These are phyloP conservation scores for Barbarea vulgaris DNA, from an alignment of 345 rosid species.

Conservation along the genomic window DNA sequence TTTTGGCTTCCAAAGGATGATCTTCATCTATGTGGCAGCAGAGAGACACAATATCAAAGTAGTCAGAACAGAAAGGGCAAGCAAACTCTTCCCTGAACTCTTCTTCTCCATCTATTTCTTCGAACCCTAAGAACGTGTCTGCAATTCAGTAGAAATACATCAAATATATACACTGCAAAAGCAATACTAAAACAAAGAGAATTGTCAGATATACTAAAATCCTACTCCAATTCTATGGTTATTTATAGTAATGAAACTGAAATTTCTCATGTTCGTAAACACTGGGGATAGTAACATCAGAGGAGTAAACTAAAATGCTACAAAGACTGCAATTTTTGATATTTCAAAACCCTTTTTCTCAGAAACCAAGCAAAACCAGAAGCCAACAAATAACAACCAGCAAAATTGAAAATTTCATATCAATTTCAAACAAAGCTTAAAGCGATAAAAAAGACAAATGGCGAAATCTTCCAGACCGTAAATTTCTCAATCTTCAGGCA, in stretches of 20 bases:
- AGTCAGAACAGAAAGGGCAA: conserved; percentile 92
- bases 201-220: background rate
- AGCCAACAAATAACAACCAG: background rate
- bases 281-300: conserved; percentile 12
- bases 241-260: background rate
- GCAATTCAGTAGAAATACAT: conserved; percentile 41
- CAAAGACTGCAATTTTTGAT: background rate
- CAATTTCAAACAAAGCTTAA: background rate
- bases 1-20: conserved; percentile 82
- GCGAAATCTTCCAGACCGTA: background rate
- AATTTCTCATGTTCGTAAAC: background rate
- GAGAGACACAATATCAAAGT: conserved; percentile 84
- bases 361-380: conserved; percentile 14
- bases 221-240: background rate
- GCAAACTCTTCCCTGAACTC: conserved; percentile 91
- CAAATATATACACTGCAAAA: background rate
- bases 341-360: background rate
- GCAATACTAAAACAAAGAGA: background rate
- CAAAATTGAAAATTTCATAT: background rate
- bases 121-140: conserved; percentile 82
- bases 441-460: background rate
- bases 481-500: background rate
- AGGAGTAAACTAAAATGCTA: background rate
- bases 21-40: conserved; percentile 94
- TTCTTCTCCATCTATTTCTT: conserved; percentile 87